Percentiles rank a stretch among this genome's conserved stretches.
Conservation (phyloP, 1,284 basidiomycete species). For the Rhodotorula mucilaginosa region DNA sequence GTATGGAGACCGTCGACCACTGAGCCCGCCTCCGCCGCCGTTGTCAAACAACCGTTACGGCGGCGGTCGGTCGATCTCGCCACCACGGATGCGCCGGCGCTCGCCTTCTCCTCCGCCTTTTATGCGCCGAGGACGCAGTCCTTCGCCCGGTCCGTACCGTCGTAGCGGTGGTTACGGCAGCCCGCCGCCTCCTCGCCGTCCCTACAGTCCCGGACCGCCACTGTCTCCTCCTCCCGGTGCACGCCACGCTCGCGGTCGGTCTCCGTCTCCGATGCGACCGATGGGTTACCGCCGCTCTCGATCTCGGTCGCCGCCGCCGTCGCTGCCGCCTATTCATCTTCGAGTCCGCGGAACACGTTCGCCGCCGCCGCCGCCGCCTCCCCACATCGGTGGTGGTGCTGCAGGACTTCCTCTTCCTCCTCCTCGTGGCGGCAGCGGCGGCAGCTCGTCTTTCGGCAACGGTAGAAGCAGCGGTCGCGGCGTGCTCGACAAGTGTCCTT, state of each 20-base stretch:
- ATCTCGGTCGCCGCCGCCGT: background rate
- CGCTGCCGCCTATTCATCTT: background rate
- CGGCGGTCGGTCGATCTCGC: background rate
- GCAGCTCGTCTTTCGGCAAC: no score
- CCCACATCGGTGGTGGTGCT: no score
- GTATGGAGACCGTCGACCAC: background rate
- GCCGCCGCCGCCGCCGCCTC: background rate
- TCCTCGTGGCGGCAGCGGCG: no score
- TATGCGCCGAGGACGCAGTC: background rate
- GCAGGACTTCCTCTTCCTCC: background rate
- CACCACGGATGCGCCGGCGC: background rate
- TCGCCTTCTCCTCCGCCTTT: background rate
- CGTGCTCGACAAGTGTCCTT: slow-evolving; percentile 9
- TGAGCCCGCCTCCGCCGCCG: background rate
- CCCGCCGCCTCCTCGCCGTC: slow-evolving; percentile 5
- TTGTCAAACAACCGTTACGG: background rate
- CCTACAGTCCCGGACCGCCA: background rate
- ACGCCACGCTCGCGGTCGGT: slow-evolving; percentile 2
- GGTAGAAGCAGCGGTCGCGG: background rate
- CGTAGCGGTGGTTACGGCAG: background rate
- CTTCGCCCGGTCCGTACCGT: background rate
- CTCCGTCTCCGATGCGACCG: background rate
- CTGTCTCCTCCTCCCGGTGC: background rate
- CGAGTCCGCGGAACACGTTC: background rate
- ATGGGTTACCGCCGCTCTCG: background rate